These are phyloP conservation scores for Telfairia occidentalis DNA, from an alignment of 331 rosid species.

Conservation along the genomic window DNA sequence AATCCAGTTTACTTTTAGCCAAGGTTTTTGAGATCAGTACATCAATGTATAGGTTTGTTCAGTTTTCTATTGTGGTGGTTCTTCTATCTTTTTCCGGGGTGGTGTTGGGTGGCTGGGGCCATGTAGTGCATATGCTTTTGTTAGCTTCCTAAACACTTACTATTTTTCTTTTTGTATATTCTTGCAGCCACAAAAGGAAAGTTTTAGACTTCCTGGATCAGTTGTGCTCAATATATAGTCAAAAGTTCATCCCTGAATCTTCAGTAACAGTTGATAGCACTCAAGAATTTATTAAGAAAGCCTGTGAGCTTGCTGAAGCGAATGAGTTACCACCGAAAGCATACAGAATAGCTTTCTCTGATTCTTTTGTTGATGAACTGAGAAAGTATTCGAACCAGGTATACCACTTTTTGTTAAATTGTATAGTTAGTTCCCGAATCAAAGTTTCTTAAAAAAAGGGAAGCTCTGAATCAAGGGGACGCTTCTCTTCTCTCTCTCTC, in stretches of 20 bases:
- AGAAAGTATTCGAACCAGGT: conserved; percentile 58
- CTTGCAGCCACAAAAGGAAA: conserved; percentile 73
- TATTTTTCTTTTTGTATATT: conserved; percentile 18
- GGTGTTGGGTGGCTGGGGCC: not conserved
- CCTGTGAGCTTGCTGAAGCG: conserved; percentile 69
- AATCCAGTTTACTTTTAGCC: conserved; percentile 41
- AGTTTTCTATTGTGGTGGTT: not conserved
- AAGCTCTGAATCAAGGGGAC: too few species aligned
- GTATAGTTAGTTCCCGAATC: not conserved
- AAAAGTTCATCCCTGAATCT: conserved; percentile 36
- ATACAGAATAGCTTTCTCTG: conserved; percentile 37
- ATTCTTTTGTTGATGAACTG: conserved; percentile 44
- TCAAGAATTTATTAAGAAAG: conserved; percentile 45
- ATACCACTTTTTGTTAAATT: conserved; percentile 14
- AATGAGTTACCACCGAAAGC: conserved; percentile 60
- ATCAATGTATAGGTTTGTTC: conserved; percentile 64
- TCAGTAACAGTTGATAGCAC: conserved; percentile 32
- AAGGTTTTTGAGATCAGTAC: conserved; percentile 59
- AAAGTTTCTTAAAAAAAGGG: not conserved
- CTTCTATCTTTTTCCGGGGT: not conserved
- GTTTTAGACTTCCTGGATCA: conserved; percentile 60
- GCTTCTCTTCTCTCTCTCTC: too few species aligned
- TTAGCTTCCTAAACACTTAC: not conserved
- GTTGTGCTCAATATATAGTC: conserved; percentile 55
- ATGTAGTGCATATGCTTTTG: not conserved